phyloP scores from a whole-genome alignment of 2,329 filamentous ascomycete genomes.

The Penicillium crustosum region DNA sequence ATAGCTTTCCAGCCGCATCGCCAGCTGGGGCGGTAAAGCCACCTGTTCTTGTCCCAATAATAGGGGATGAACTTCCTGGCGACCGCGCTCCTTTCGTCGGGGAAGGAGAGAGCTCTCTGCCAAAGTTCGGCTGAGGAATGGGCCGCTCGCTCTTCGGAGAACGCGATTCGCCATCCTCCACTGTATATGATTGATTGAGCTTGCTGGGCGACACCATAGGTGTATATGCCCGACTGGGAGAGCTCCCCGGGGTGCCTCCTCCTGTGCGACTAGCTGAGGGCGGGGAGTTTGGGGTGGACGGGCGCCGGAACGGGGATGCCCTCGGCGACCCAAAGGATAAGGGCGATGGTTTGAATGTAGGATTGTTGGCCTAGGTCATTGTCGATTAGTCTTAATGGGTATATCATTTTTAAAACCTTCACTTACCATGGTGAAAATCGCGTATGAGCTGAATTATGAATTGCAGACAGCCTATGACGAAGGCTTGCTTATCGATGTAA shows the following conservation, averaged over 20 bases:
- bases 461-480: slow-evolving; percentile 10
- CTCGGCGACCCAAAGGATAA: slow-evolving; percentile 70
- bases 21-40: slow-evolving; percentile 26
- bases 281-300: slow-evolving; percentile 62
- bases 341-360: slow-evolving; percentile 69
- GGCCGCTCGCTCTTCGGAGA: slow-evolving; percentile 30
- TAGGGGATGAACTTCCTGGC: slow-evolving; percentile 31
- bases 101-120: slow-evolving; percentile 40
- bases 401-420: background rate
- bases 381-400: background rate
- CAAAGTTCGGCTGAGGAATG: slow-evolving; percentile 37
- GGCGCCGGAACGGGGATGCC: slow-evolving; percentile 67
- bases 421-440: slow-evolving; percentile 5
- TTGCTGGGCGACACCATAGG: slow-evolving; percentile 50
- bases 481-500: slow-evolving; percentile 12
- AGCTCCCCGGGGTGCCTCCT: slow-evolving; percentile 50
- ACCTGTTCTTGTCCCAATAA: slow-evolving; percentile 26
- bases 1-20: slow-evolving; percentile 54
- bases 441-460: background rate
- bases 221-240: slow-evolving; percentile 42
- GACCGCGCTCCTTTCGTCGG: slow-evolving; percentile 39
- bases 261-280: slow-evolving; percentile 50
- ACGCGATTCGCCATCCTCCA: slow-evolving; percentile 41
- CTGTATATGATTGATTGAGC: slow-evolving; percentile 48
- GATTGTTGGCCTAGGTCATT: slow-evolving; percentile 48